Evolutionary conservation across 2,329 filamentous ascomycete genomes (phyloP).

Genomic region (Cordyceps pruinosa): DNA sequence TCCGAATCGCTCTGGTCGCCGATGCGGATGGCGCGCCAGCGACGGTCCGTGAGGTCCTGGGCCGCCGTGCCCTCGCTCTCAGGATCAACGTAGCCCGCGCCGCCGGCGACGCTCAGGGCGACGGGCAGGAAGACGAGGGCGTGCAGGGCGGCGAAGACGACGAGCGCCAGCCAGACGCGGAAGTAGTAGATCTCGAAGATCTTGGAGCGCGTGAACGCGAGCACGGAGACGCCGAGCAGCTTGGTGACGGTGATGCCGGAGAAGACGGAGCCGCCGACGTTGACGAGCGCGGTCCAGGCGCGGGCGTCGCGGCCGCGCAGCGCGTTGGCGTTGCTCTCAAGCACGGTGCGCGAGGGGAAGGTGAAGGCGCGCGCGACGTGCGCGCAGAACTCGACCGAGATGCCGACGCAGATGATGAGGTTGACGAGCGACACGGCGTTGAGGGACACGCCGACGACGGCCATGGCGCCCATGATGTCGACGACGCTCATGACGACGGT

Average conservation of each 20-base stretch:
- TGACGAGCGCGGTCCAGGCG: constrained; percentile 88
- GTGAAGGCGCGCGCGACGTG: constrained; percentile 95
- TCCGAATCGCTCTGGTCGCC: constrained; percentile 72
- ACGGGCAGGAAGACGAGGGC: constrained; percentile 89
- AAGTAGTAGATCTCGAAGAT: constrained; percentile 99
- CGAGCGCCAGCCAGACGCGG: constrained; percentile 87
- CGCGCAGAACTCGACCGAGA: constrained; percentile 94
- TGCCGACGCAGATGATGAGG: constrained; percentile 92
- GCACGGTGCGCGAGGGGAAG: constrained; percentile 76
- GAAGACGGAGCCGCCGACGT: constrained; percentile 90
- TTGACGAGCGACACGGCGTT: constrained; percentile 96
- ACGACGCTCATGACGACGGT: constrained; percentile 91
- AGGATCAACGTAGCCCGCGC: constrained; percentile 79
- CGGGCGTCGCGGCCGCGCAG: constrained; percentile 79
- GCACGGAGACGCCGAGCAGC: constrained; percentile 79
- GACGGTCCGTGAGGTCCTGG: constrained; percentile 74
- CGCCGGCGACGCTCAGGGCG: constrained; percentile 76
- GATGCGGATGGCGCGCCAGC: constrained; percentile 69
- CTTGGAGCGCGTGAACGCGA: constrained; percentile 93
- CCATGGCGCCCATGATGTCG: constrained; percentile 94
- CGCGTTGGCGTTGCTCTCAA: constrained; percentile 68
- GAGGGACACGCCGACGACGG: constrained; percentile 76
- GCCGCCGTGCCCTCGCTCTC: constrained; percentile 84
- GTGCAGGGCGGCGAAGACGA: constrained; percentile 81
- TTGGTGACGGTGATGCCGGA: constrained; percentile 96